Percentiles rank a stretch among this genome's conserved stretches.
Evolutionary conservation across 345 rosid genomes (phyloP).

Genomic region (Limnanthes douglasii): DNA sequence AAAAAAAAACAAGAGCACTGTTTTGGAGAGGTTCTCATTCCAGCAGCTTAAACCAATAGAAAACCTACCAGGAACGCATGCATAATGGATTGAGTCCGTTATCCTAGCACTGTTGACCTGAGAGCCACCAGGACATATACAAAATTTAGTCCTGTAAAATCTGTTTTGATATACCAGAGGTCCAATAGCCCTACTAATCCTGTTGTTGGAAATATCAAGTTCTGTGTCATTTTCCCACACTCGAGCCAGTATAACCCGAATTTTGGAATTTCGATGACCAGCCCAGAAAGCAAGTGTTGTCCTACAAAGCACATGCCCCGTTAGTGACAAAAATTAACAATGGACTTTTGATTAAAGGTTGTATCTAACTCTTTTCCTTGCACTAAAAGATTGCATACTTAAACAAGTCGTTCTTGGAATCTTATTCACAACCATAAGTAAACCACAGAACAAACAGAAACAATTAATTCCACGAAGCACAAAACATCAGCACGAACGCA

Average conservation of each 20-base stretch:
- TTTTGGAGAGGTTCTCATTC: too few relatives aligned
- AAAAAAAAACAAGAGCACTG: too few relatives aligned
- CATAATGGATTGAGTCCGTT: conserved; percentile 92
- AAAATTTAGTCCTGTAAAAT: conserved; percentile 75
- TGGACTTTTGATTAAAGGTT: background rate
- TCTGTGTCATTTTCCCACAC: conserved; percentile 95
- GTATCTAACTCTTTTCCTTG: too few relatives aligned
- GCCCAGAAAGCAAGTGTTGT: conserved; percentile 93
- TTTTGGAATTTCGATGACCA: conserved; percentile 89
- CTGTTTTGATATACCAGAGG: conserved; percentile 78
- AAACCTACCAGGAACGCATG: conserved; percentile 83
- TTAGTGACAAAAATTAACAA: conserved; percentile 10
- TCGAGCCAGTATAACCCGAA: conserved; percentile 86
- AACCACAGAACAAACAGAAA: background rate
- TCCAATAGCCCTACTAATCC: conserved; percentile 78
- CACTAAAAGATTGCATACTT: background rate
- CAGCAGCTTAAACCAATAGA: background rate
- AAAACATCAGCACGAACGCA: too few relatives aligned
- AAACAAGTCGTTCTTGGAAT: too few relatives aligned
- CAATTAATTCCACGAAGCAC: too few relatives aligned
- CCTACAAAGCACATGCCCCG: conserved; percentile 33
- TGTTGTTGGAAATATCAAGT: conserved; percentile 76
- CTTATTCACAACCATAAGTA: background rate
- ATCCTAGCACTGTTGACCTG: conserved; percentile 98
- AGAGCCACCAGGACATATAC: conserved; percentile 97